Conservation (phyloP, 2,329 filamentous ascomycete species). For the Dryadomyces quercivorus region DNA sequence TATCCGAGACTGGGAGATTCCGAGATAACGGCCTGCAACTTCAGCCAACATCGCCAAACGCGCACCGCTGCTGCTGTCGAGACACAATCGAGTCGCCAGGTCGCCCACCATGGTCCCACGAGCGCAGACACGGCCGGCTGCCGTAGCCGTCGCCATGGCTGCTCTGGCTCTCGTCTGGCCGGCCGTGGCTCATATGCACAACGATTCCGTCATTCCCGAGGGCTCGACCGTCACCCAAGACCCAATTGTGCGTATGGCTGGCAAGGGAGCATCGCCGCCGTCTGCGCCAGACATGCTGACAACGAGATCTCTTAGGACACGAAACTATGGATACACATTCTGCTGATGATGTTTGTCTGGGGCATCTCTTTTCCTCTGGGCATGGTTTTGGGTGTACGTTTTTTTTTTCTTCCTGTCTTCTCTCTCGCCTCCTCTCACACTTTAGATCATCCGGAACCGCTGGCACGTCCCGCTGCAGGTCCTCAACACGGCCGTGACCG, state of each 20-base stretch:
- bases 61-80: too few species aligned
- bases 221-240: conserved; percentile 59
- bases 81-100: background rate
- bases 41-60: background rate
- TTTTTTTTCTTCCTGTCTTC: background rate
- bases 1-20: too few species aligned
- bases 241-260: conserved; percentile 28
- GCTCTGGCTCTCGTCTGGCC: conserved; percentile 8
- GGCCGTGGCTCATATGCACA: conserved; percentile 33
- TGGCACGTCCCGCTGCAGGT: conserved; percentile 91
- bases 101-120: background rate
- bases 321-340: conserved; percentile 87
- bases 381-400: conserved; percentile 82
- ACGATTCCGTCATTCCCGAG: conserved; percentile 45
- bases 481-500: conserved; percentile 59
- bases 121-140: background rate
- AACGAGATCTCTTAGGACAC: conserved; percentile 45
- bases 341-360: conserved; percentile 76
- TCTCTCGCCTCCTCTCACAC: background rate
- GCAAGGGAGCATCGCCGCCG: background rate
- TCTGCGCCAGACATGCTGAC: background rate
- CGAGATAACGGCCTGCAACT: background rate
- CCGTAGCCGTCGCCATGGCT: conserved; percentile 3
- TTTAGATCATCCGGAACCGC: conserved; percentile 71
- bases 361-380: conserved; percentile 86